A percentile compares a stretch with the other conserved stretches of the same genome.
These are phyloP conservation scores for Paecilomyces variotii DNA, from an alignment of 2,329 filamentous ascomycete species.

Conservation along the genomic window DNA sequence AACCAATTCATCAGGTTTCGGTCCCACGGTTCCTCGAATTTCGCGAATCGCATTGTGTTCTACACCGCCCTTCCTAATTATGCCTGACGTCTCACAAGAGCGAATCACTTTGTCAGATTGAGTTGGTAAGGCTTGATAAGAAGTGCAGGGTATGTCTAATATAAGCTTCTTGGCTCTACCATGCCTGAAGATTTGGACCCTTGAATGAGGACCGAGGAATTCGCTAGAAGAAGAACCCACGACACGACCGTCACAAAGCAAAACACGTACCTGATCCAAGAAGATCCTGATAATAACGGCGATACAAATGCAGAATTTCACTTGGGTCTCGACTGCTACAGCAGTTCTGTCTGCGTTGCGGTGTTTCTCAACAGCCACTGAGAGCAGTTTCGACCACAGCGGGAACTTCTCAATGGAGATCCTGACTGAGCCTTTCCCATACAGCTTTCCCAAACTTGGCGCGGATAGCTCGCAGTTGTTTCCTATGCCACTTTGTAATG, in stretches of 20 bases:
- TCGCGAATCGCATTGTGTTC: too few relatives aligned
- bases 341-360: not conserved
- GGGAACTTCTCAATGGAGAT: conserved; percentile 16
- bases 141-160: not conserved
- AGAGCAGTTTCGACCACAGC: not conserved
- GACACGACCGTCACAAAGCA: too few relatives aligned
- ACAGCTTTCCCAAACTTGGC: conserved; percentile 31
- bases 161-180: not conserved
- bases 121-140: not conserved
- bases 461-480: conserved; percentile 39
- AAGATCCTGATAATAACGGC: not conserved
- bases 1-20: too few relatives aligned
- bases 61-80: too few relatives aligned
- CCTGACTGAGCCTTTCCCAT: conserved; percentile 22
- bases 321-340: not conserved
- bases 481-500: conserved; percentile 55
- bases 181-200: not conserved
- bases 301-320: not conserved
- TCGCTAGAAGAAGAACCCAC: too few relatives aligned
- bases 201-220: not conserved
- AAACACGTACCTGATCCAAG: not conserved
- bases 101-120: not conserved
- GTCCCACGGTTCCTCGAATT: not conserved
- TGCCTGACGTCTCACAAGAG: too few relatives aligned
- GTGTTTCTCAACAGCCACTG: not conserved